Evolutionary conservation across 306 rosid genomes (phyloP).

Genomic region (Adenanthera pavonina): DNA sequence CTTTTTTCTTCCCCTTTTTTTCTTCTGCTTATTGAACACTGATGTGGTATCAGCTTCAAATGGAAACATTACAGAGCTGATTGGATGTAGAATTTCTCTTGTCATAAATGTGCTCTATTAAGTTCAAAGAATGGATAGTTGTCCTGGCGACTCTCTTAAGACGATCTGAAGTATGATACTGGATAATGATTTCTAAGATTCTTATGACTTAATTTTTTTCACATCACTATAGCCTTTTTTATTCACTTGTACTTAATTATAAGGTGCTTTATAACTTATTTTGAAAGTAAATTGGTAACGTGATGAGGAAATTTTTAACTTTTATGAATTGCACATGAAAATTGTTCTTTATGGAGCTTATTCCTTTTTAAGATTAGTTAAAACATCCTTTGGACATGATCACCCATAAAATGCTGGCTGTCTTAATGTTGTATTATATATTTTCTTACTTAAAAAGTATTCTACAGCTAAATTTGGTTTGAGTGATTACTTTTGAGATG

Average conservation of each 20-base stretch:
- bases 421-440: neutral
- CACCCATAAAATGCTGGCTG: neutral
- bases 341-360: neutral
- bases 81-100: slow-evolving; percentile 96
- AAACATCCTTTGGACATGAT: too few species aligned
- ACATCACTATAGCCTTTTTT: neutral
- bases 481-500: neutral
- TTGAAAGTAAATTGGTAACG: neutral
- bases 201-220: slow-evolving; percentile 9
- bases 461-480: neutral
- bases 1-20: neutral
- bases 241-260: neutral
- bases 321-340: neutral
- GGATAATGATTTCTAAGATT: slow-evolving; percentile 29
- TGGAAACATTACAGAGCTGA: slow-evolving; percentile 87
- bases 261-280: neutral
- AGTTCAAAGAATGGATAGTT: slow-evolving; percentile 98
- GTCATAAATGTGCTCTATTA: slow-evolving; percentile 96
- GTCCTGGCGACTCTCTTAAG: slow-evolving; percentile 93
- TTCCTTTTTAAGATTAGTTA: too few species aligned
- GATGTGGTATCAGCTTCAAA: slow-evolving; percentile 76
- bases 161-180: slow-evolving; percentile 73
- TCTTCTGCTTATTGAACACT: slow-evolving; percentile 24
- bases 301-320: neutral
- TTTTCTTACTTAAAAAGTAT: neutral